Evolutionary conservation across 768 basidiomycete genomes (phyloP).

Genomic region (Leccinum subgranulosum): DNA sequence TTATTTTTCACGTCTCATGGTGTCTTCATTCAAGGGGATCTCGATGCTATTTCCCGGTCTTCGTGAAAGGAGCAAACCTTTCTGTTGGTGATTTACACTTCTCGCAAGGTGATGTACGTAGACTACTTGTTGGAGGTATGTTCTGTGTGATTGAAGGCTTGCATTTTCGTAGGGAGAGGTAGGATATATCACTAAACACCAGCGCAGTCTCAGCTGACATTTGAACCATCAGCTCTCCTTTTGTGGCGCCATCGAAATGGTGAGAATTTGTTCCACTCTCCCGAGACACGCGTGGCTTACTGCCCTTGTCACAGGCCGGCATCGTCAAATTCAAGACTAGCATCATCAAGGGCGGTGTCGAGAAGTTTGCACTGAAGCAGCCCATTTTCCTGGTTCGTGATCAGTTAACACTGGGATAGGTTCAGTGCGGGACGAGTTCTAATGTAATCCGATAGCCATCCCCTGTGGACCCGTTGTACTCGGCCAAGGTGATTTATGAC

Average conservation of each 20-base stretch:
- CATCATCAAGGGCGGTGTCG: constrained; percentile 70
- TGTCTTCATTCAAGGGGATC: constrained; percentile 45
- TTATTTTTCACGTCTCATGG: neutral
- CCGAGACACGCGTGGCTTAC: neutral
- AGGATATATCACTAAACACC: constrained; percentile 3
- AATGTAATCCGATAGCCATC: constrained; percentile 48
- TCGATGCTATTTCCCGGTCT: constrained; percentile 75
- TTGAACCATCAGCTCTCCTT: constrained; percentile 50
- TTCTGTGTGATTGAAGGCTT: constrained; percentile 1
- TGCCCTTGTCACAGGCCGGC: constrained; percentile 45
- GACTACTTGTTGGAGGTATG: neutral
- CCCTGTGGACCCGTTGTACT: constrained; percentile 71
- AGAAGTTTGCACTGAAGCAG: constrained; percentile 63
- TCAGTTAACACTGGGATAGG: neutral
- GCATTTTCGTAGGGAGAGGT: constrained; percentile 51
- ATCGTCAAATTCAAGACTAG: constrained; percentile 69
- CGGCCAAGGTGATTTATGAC: constrained; percentile 47
- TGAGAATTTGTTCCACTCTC: constrained; percentile 9
- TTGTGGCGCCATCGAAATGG: constrained; percentile 80
- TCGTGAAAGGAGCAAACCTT: constrained; percentile 69
- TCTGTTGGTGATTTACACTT: constrained; percentile 80
- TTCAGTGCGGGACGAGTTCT: neutral
- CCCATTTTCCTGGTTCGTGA: constrained; percentile 58
- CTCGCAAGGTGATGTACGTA: constrained; percentile 67
- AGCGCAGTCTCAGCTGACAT: neutral